A percentile compares a stretch with the other conserved stretches of the same genome.
Conservation (phyloP, 371 early-diverging fungal genomes). For the Mortierella sp. region DNA sequence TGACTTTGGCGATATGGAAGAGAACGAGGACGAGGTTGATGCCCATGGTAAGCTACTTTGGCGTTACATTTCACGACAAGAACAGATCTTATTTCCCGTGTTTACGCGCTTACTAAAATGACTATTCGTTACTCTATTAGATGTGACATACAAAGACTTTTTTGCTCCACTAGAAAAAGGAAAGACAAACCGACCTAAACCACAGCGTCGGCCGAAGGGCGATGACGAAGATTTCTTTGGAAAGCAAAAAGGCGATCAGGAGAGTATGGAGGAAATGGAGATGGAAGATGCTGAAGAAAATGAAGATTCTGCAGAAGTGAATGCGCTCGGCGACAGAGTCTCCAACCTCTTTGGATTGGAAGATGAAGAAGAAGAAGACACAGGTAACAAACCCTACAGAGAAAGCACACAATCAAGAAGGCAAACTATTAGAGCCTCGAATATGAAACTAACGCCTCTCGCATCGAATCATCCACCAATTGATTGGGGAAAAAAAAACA, state of each 20-base stretch:
- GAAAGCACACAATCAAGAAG: too few species aligned
- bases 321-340: slow-evolving; percentile 56
- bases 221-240: slow-evolving; percentile 50
- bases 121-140: slow-evolving; percentile 32
- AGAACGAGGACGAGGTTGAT: slow-evolving; percentile 57
- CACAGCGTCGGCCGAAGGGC: slow-evolving; percentile 23
- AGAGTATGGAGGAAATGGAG: slow-evolving; percentile 57
- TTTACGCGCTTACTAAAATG: not conserved
- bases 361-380: slow-evolving; percentile 63
- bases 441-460: not conserved
- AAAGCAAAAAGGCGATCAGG: slow-evolving; percentile 41
- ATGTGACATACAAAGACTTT: slow-evolving; percentile 65
- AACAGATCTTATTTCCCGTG: not conserved
- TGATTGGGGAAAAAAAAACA: not conserved
- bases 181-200: slow-evolving; percentile 45
- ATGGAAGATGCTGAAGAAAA: slow-evolving; percentile 61
- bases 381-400: slow-evolving; percentile 33
- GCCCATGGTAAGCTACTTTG: slow-evolving; percentile 32
- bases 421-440: not conserved
- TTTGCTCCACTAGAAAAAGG: slow-evolving; percentile 62
- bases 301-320: slow-evolving; percentile 61
- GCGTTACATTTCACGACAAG: not conserved
- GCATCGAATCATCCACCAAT: not conserved
- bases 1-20: slow-evolving; percentile 57
- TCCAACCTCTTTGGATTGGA: slow-evolving; percentile 66